Base-by-base conservation (phyloP, 176 grass and related monocot species). In the Cenchrus fungigraminus region DNA sequence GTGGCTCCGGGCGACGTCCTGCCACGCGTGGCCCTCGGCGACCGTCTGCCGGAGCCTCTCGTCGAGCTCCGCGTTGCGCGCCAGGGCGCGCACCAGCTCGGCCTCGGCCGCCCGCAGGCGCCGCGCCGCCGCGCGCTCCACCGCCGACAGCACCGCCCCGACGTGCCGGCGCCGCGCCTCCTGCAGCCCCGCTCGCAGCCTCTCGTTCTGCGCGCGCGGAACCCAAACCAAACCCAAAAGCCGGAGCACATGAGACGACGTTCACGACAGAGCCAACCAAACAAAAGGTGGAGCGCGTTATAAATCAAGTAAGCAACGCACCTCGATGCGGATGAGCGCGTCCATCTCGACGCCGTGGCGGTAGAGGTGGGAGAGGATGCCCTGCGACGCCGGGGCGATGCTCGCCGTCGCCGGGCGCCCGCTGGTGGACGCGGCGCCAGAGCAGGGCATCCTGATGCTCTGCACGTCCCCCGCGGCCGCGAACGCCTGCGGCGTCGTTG, bases 291-390 rank as follows among this genome's bases (percentile, higher is more conserved):
- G 31, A 15, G 0, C 37, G 37, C 37, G 37, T 40, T 40, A 40
- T 40, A 40, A 17, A 55, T 14, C 3, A 4, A 40, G 55, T n/a
- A 4, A 62, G 0, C 4, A 12, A 62, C 37, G 53, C 70, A 95
- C 93, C 93, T 97, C 81, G 61, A 88, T 22, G 58, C 94, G 89
- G 45, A 97, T 6, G 80, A 97, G 87, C 59, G 86, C 84, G 82
- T 97, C 94, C 4, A 90, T 65, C 87, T 93, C 91, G 32, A 89
- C 61, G 78, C 73, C 83, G 57, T 93, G 89, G 28, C 86, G 89
- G 78, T 87, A 83, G 40, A 97, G 81, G 67, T 86, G 78, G 8
- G 87, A 89, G 2, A 91, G 50, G 17, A 93, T 84, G 12, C 86
- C 89, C 3, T 76, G 81, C 3, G 86, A 59, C n/a, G 59, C 49